These are phyloP conservation scores for Verruconis gallopava DNA, from an alignment of 2,329 filamentous ascomycete genomes.

Conservation along the genomic window DNA sequence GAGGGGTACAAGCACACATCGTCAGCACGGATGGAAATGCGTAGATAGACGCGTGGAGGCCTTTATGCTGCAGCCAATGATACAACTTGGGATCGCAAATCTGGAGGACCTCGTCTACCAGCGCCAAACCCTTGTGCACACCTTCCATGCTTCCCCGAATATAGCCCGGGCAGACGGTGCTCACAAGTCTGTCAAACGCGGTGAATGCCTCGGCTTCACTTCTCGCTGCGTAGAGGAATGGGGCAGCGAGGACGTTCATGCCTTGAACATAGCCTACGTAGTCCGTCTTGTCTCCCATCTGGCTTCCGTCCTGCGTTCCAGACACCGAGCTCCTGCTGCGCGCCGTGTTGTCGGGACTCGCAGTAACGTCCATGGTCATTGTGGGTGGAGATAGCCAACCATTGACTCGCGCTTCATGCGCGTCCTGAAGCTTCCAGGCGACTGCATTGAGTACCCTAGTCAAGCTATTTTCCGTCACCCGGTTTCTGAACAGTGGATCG, in stretches of 20 bases:
- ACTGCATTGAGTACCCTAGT: conserved; percentile 91
- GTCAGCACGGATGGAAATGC: conserved; percentile 93
- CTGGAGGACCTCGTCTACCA: conserved; percentile 84
- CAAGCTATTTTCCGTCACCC: conserved; percentile 88
- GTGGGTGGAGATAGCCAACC: conserved; percentile 38
- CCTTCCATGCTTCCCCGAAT: conserved; percentile 95
- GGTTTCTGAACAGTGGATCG: conserved; percentile 89
- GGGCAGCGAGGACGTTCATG: conserved; percentile 95
- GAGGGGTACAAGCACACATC: conserved; percentile 88
- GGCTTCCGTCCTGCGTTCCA: conserved; percentile 50
- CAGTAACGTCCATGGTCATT: conserved; percentile 35
- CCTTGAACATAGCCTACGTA: conserved; percentile 91
- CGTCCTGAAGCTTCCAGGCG: conserved; percentile 85
- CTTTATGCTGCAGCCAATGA: conserved; percentile 70
- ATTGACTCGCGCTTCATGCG: conserved; percentile 45
- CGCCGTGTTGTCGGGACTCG: conserved; percentile 17
- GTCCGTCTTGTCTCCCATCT: conserved; percentile 37
- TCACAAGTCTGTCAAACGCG: conserved; percentile 78
- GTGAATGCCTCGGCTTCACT: conserved; percentile 93
- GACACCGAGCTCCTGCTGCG: conserved; percentile 12
- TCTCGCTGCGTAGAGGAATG: conserved; percentile 86
- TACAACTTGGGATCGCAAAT: conserved; percentile 86
- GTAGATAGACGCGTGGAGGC: conserved; percentile 85
- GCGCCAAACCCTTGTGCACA: conserved; percentile 77
- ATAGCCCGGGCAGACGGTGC: conserved; percentile 80